Evolutionary conservation across 2,329 filamentous ascomycete species (phyloP).

Genomic region (Fusarium pilosicola): DNA sequence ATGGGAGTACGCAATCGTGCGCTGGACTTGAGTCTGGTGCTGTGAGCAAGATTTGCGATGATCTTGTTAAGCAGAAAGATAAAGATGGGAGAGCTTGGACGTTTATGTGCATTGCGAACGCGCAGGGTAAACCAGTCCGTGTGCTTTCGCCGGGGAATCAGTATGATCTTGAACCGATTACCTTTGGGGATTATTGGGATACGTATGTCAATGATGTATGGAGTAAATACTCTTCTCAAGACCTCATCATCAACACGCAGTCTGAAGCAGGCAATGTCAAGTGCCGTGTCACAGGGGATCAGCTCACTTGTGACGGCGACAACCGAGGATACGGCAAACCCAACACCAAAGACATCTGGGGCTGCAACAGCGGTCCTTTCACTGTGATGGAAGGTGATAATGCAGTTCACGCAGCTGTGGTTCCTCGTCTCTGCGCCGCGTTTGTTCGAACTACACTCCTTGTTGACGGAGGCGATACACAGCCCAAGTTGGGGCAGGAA

Average conservation of each 20-base stretch:
- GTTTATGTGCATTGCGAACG: conserved; percentile 54
- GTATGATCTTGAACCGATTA: conserved; percentile 46
- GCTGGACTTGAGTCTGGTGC: conserved; percentile 52
- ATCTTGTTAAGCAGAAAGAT: conserved; percentile 50
- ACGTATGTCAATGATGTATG: conserved; percentile 59
- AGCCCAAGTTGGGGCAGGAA: conserved; percentile 53
- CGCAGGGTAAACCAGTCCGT: conserved; percentile 52
- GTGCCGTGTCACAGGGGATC: conserved; percentile 51
- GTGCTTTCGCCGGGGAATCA: conserved; percentile 58
- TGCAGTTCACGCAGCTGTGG: conserved; percentile 53
- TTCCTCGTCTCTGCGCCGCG: conserved; percentile 62
- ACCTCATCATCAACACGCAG: conserved; percentile 58
- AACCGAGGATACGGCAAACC: conserved; percentile 57
- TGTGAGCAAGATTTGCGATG: conserved; percentile 54
- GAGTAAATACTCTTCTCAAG: conserved; percentile 51
- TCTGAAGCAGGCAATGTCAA: conserved; percentile 50
- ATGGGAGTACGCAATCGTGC: conserved; percentile 51
- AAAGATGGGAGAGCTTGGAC: conserved; percentile 57
- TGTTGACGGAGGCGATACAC: conserved; percentile 56
- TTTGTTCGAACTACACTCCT: conserved; percentile 60
- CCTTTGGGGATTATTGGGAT: conserved; percentile 56
- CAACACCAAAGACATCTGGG: conserved; percentile 58
- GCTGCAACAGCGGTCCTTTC: conserved; percentile 62
- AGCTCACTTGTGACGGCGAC: conserved; percentile 55
- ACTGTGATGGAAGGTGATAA: conserved; percentile 51